Evolutionary conservation across 1,139 yeast species (phyloP).

Genomic region (Magnusiomyces sp.): DNA sequence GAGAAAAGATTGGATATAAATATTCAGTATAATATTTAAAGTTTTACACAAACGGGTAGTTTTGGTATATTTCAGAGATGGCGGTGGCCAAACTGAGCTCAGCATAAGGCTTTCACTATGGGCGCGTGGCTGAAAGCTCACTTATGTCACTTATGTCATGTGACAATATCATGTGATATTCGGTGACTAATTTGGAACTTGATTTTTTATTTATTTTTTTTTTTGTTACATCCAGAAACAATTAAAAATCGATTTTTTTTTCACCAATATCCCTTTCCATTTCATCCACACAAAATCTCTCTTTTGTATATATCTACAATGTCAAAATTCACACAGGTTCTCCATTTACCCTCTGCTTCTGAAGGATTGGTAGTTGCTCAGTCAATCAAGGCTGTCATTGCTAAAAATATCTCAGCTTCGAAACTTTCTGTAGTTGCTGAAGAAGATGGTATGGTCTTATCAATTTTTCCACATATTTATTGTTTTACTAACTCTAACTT

Average conservation of each 20-base stretch:
- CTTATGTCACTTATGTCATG: too few species aligned
- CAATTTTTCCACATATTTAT: slow-evolving; percentile 1
- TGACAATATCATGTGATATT: too few species aligned
- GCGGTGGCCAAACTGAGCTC: too few species aligned
- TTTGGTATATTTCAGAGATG: too few species aligned
- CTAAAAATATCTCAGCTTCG: slow-evolving; percentile 6
- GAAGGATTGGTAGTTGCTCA: slow-evolving; percentile 10
- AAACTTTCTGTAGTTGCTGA: slow-evolving; percentile 5
- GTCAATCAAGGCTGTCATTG: slow-evolving; percentile 10
- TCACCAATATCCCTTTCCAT: background rate
- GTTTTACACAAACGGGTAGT: too few species aligned
- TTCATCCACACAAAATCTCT: background rate
- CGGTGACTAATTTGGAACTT: too few species aligned
- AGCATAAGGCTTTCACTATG: too few species aligned
- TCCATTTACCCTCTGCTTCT: slow-evolving; percentile 8
- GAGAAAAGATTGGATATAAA: too few species aligned
- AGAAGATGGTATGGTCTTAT: slow-evolving; percentile 9
- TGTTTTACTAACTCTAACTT: slow-evolving; percentile 2
- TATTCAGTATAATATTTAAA: too few species aligned
- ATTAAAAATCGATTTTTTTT: background rate
- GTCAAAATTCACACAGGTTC: background rate
- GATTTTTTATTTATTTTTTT: too few species aligned
- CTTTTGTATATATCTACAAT: background rate
- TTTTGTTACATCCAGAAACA: too few species aligned
- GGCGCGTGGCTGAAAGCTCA: too few species aligned